phyloP scores from a whole-genome alignment of 2,329 filamentous ascomycete species.

The Hypoxylon sp. region DNA sequence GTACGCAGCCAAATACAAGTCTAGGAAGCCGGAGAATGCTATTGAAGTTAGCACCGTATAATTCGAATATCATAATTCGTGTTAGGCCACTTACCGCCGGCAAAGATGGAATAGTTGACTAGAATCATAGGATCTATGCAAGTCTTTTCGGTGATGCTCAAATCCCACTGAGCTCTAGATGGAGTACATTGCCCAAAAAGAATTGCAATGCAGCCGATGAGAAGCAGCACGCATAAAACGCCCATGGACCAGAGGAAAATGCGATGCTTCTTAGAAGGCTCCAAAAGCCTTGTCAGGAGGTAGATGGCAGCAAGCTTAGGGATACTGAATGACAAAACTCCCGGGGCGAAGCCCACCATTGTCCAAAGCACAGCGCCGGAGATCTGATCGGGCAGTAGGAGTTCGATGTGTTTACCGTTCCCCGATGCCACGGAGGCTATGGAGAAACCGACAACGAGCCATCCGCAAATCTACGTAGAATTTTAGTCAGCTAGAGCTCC shows the following conservation, averaged over 20 bases:
- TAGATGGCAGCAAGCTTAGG: conserved; percentile 52
- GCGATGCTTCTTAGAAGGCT: conserved; percentile 44
- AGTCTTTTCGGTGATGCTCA: conserved; percentile 33
- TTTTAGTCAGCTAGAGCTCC: not conserved
- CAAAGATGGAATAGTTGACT: conserved; percentile 39
- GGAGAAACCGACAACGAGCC: conserved; percentile 49
- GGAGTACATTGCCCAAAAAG: conserved; percentile 50
- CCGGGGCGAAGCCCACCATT: conserved; percentile 49
- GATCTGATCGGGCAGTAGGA: conserved; percentile 44
- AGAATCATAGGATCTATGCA: conserved; percentile 45
- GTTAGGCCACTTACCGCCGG: conserved; percentile 21
- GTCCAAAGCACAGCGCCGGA: conserved; percentile 48
- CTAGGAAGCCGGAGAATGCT: conserved; percentile 49
- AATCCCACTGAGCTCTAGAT: conserved; percentile 47
- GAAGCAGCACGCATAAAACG: conserved; percentile 32
- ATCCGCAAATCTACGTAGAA: conserved; percentile 44
- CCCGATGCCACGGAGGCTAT: conserved; percentile 51
- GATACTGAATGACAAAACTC: conserved; percentile 50
- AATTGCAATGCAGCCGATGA: conserved; percentile 45
- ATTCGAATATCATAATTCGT: not conserved
- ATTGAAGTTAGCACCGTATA: not conserved
- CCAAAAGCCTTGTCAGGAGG: conserved; percentile 50
- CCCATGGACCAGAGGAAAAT: conserved; percentile 49
- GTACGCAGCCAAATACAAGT: conserved; percentile 51
- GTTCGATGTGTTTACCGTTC: conserved; percentile 52